A percentile compares a stretch with the other conserved stretches of the same genome.
Conservation (phyloP, 371 early-diverging fungal genomes). For the Thermomucor indicae-seudaticae region DNA sequence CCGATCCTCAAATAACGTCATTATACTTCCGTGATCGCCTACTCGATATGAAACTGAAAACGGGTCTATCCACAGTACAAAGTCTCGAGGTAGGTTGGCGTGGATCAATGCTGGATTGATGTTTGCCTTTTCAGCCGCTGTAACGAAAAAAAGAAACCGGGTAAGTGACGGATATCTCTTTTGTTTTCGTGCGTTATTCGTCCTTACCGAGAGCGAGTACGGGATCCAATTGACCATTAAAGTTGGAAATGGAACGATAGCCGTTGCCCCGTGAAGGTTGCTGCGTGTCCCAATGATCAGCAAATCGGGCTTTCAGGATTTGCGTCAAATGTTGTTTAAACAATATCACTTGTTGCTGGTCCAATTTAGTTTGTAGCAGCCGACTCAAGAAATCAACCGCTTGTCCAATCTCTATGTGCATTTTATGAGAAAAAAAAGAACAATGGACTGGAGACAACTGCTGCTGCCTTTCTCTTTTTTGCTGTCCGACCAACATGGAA, state of each 20-base stretch:
- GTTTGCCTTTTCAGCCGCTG: slow-evolving; percentile 26
- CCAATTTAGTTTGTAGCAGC: slow-evolving; percentile 45
- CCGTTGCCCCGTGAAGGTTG: slow-evolving; percentile 69
- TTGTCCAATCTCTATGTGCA: slow-evolving; percentile 64
- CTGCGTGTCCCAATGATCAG: slow-evolving; percentile 72
- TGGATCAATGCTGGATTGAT: slow-evolving; percentile 20
- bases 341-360: slow-evolving; percentile 25
- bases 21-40: slow-evolving; percentile 73
- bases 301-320: slow-evolving; percentile 40
- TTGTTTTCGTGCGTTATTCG: neutral
- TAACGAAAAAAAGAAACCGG: neutral
- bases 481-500: too few relatives aligned
- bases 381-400: slow-evolving; percentile 57
- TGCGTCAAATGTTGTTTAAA: slow-evolving; percentile 43
- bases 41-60: slow-evolving; percentile 69
- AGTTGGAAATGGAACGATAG: slow-evolving; percentile 72
- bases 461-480: too few relatives aligned
- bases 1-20: slow-evolving; percentile 70
- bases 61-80: slow-evolving; percentile 86
- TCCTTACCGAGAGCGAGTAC: slow-evolving; percentile 43
- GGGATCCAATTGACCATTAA: slow-evolving; percentile 66
- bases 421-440: slow-evolving; percentile 7
- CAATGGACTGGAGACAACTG: too few relatives aligned
- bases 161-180: neutral
- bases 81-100: slow-evolving; percentile 63